Evolutionary conservation across 306 rosid species (phyloP).

Genomic region (Cicer chorassanicum): DNA sequence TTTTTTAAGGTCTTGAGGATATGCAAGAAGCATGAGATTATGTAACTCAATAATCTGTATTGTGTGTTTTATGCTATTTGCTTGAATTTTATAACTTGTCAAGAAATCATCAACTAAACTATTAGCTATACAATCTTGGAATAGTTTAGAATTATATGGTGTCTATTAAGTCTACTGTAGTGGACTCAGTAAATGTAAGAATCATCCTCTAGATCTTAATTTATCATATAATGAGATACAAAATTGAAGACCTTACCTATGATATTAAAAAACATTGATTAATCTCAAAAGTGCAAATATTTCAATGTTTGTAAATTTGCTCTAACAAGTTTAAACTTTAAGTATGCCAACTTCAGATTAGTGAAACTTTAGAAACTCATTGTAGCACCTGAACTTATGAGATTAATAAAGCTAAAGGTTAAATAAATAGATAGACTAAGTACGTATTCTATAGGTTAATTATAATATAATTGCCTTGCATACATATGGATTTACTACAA

Average conservation of each 20-base stretch:
- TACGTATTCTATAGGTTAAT: no score
- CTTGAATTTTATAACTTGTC: constrained; percentile 37
- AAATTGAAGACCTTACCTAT: neutral
- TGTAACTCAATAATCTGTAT: constrained; percentile 35
- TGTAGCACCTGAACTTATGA: no score
- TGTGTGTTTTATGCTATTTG: neutral
- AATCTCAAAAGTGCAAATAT: neutral
- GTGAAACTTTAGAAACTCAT: no score
- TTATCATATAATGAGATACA: constrained; percentile 3
- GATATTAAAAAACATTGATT: neutral
- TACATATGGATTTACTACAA: no score
- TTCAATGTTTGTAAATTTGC: neutral
- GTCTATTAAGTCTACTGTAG: constrained; percentile 27
- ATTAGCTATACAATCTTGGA: constrained; percentile 21
- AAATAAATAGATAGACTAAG: no score
- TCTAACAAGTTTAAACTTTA: neutral
- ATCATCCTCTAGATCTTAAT: constrained; percentile 34
- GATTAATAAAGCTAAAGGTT: no score
- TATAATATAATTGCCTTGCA: no score
- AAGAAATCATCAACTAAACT: constrained; percentile 24
- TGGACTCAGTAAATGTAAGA: constrained; percentile 35
- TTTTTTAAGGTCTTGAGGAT: constrained; percentile 33
- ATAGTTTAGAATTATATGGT: constrained; percentile 28
- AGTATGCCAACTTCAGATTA: no score
- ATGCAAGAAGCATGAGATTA: constrained; percentile 32